Evolutionary conservation across 1,284 basidiomycete species (phyloP).

Genomic region (Anthracocystis panici-leucophaei): DNA sequence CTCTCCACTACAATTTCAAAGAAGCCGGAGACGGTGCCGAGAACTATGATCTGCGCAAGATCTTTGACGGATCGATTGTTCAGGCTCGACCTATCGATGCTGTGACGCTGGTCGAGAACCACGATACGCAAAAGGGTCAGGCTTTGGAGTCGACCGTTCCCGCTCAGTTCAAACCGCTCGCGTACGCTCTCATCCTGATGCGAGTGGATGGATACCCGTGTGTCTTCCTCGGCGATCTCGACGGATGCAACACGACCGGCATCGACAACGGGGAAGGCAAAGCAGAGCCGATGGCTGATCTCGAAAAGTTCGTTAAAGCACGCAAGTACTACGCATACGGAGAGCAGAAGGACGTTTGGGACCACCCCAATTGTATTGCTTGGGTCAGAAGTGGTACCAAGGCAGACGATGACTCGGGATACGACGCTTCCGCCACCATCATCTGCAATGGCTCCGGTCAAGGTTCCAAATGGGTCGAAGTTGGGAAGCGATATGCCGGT

Average conservation of each 20-base stretch:
- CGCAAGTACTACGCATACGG: constrained; percentile 74
- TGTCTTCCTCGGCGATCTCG: constrained; percentile 91
- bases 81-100: constrained; percentile 74
- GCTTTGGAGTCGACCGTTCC: constrained; percentile 74
- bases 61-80: constrained; percentile 75
- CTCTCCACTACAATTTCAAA: constrained; percentile 75
- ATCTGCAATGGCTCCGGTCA: constrained; percentile 54
- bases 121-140: constrained; percentile 71
- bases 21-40: constrained; percentile 73
- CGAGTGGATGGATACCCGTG: constrained; percentile 89
- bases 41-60: constrained; percentile 73
- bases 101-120: constrained; percentile 75
- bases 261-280: constrained; percentile 68
- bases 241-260: constrained; percentile 70
- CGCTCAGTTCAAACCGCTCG: constrained; percentile 75
- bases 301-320: constrained; percentile 73
- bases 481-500: constrained; percentile 49
- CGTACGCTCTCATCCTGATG: constrained; percentile 87
- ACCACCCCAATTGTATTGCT: constrained; percentile 56
- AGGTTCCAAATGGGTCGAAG: constrained; percentile 56
- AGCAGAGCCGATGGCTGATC: constrained; percentile 59
- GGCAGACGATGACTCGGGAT: constrained; percentile 32
- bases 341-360: constrained; percentile 70
- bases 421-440: constrained; percentile 59
- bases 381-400: constrained; percentile 53